Evolutionary conservation across 1,284 basidiomycete genomes (phyloP).

Genomic region (Naganishia sp.): DNA sequence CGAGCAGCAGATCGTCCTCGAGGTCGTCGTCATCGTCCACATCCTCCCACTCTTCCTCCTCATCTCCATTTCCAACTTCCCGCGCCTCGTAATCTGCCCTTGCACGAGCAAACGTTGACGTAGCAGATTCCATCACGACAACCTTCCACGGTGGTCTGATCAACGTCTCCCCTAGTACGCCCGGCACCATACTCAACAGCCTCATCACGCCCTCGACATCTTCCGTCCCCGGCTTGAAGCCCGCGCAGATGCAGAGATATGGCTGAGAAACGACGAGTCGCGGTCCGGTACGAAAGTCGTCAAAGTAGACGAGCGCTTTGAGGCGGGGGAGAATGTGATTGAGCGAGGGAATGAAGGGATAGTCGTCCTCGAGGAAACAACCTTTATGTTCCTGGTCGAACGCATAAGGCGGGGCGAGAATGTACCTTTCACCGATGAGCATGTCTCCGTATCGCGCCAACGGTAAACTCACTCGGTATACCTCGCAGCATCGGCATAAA

Average conservation of each 20-base stretch:
- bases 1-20: slow-evolving; percentile 1
- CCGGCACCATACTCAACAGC: not conserved
- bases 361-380: not conserved
- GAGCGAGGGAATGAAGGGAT: not conserved
- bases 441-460: too few species aligned
- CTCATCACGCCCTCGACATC: not conserved
- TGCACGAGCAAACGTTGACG: not conserved
- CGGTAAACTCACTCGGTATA: not conserved
- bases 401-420: not conserved
- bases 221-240: not conserved
- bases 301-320: slow-evolving; percentile 7
- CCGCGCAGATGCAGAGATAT: not conserved
- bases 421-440: not conserved
- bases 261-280: slow-evolving; percentile 4
- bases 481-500: not conserved
- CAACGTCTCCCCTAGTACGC: not conserved
- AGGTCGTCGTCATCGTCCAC: slow-evolving; percentile 1
- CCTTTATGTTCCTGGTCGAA: not conserved
- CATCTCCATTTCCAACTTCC: not conserved
- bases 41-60: slow-evolving; percentile 1
- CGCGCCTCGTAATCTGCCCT: not conserved
- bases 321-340: not conserved
- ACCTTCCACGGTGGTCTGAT: slow-evolving; percentile 6
- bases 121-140: not conserved
- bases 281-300: not conserved